phyloP scores from a whole-genome alignment of 225 moss, liverwort and hornwort species.

The Neckera pumila region DNA sequence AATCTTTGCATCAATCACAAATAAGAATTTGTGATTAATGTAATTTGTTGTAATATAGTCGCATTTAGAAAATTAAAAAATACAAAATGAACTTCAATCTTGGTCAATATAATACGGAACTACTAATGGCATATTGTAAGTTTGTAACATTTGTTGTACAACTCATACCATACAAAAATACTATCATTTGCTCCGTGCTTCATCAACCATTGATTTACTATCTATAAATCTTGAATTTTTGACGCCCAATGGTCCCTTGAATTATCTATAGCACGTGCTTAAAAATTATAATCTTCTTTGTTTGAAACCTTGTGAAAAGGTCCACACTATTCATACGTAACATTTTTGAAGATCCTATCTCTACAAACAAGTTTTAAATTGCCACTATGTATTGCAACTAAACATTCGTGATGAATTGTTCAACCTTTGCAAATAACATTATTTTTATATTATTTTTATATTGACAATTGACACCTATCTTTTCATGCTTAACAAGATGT shows the following conservation, averaged over 20 bases:
- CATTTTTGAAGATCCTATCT: too few relatives aligned
- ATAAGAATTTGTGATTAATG: too few relatives aligned
- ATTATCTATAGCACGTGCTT: not conserved
- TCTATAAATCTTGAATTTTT: not conserved
- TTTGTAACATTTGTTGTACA: not conserved
- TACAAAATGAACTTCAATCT: too few relatives aligned
- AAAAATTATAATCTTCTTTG: not conserved
- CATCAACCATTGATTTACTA: not conserved
- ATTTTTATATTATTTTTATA: not conserved
- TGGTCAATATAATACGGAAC: not conserved
- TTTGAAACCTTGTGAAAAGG: not conserved
- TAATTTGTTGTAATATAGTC: not conserved
- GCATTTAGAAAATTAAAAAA: not conserved
- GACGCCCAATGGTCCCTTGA: accelerated
- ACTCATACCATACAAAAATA: not conserved
- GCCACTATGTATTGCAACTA: too few relatives aligned
- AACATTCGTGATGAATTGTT: too few relatives aligned
- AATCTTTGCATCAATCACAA: not conserved
- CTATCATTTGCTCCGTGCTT: not conserved
- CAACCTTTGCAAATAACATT: not conserved
- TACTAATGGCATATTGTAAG: not conserved
- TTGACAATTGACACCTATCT: not conserved
- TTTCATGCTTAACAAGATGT: not conserved
- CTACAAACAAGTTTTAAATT: not conserved
- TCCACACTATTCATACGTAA: not conserved